A percentile compares a stretch with the other conserved stretches of the same genome.
Conservation (phyloP, 768 basidiomycete genomes). For the Lyophyllum atratum region DNA sequence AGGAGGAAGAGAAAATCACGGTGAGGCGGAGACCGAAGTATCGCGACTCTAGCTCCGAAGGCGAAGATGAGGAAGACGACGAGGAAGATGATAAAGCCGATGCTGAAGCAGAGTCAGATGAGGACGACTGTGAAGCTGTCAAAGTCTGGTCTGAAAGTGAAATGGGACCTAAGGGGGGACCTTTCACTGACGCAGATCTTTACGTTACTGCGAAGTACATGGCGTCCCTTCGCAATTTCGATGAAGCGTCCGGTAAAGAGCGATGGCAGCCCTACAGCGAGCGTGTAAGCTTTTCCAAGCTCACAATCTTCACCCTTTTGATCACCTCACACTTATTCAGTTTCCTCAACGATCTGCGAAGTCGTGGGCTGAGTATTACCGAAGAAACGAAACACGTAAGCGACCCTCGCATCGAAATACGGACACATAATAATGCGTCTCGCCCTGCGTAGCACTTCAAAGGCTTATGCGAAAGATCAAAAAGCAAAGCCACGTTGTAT, state of each 20-base stretch:
- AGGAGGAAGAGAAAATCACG: constrained; percentile 22
- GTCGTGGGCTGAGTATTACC: constrained; percentile 65
- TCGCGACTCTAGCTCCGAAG: constrained; percentile 35
- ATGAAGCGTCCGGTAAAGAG: constrained; percentile 39
- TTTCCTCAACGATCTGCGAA: constrained; percentile 54
- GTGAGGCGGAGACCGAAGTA: constrained; percentile 31
- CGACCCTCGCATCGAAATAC: not conserved
- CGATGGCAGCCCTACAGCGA: constrained; percentile 58
- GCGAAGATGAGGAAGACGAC: constrained; percentile 30
- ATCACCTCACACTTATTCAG: constrained; percentile 30
- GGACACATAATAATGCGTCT: not conserved
- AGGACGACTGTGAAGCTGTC: constrained; percentile 34
- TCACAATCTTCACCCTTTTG: not conserved
- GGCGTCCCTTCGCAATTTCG: constrained; percentile 49
- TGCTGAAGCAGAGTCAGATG: constrained; percentile 29
- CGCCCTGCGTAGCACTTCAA: constrained; percentile 9
- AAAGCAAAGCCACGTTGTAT: constrained; percentile 22
- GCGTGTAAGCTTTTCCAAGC: constrained; percentile 38
- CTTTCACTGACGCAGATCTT: constrained; percentile 64
- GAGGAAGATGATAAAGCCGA: constrained; percentile 23
- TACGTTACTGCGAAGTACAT: constrained; percentile 63
- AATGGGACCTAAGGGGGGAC: constrained; percentile 53
- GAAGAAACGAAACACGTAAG: constrained; percentile 51
- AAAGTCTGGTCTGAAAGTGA: constrained; percentile 38
- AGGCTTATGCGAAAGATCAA: constrained; percentile 41